Percentiles rank a stretch among this genome's conserved stretches.
Evolutionary conservation across 2,329 filamentous ascomycete genomes (phyloP).

Genomic region (Anthostomella pinea): DNA sequence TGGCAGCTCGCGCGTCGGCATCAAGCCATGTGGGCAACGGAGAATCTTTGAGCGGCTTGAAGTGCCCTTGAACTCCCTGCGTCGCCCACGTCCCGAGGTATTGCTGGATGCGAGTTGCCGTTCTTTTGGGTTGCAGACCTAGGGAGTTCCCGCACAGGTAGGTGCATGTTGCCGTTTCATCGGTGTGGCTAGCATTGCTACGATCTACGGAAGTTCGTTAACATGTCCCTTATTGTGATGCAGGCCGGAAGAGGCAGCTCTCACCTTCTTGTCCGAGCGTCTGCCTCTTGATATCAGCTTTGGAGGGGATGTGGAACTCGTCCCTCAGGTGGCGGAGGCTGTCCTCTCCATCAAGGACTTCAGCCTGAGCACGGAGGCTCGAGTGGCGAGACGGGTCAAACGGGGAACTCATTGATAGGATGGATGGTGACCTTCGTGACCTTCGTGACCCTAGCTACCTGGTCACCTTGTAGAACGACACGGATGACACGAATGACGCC

Average conservation of each 20-base stretch:
- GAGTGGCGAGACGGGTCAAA: constrained; percentile 19
- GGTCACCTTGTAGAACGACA: too few species aligned
- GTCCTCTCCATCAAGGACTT: constrained; percentile 28
- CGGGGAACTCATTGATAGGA: constrained; percentile 24
- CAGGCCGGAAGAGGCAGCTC: constrained; percentile 17
- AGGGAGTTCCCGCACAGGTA: constrained; percentile 81
- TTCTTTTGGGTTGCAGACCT: constrained; percentile 68
- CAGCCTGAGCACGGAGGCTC: constrained; percentile 28
- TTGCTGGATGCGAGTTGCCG: constrained; percentile 60
- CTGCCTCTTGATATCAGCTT: constrained; percentile 29
- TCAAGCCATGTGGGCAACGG: constrained; percentile 64
- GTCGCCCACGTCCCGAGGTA: constrained; percentile 74
- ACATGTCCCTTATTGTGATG: constrained; percentile 17
- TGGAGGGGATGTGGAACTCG: constrained; percentile 31
- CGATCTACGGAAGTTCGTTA: constrained; percentile 26
- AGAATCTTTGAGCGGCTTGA: constrained; percentile 62
- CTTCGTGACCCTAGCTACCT: too few species aligned
- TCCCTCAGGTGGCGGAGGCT: constrained; percentile 25
- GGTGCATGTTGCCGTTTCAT: constrained; percentile 41
- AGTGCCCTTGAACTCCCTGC: constrained; percentile 75
- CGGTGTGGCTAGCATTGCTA: constrained; percentile 21
- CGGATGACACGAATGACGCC: not conserved
- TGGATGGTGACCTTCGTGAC: too few species aligned
- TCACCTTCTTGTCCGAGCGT: constrained; percentile 25
- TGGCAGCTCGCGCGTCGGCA: constrained; percentile 65